phyloP scores from a whole-genome alignment of 2,329 filamentous ascomycete genomes.

The Aspergillus calidoustus region DNA sequence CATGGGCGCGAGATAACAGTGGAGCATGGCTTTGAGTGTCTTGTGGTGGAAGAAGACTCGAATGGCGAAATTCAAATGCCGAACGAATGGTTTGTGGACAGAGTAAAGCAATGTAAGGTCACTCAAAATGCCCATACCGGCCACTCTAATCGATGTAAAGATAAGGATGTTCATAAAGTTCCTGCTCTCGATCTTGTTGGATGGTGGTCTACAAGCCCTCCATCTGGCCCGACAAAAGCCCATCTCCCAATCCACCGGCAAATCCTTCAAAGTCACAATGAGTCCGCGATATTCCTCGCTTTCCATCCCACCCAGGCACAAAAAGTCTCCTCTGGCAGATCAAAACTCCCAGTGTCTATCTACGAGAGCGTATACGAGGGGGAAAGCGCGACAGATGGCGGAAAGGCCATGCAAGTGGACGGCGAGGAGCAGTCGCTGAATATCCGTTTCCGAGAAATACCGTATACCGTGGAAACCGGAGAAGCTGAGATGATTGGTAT shows the following conservation, averaged over 20 bases:
- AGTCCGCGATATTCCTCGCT: conserved; percentile 83
- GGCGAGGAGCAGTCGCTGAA: conserved; percentile 62
- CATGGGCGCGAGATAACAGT: conserved; percentile 88
- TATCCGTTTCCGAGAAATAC: conserved; percentile 79
- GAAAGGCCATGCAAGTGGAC: conserved; percentile 72
- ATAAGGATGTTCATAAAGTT: conserved; percentile 85
- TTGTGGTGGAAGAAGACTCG: conserved; percentile 51
- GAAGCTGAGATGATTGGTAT: conserved; percentile 98
- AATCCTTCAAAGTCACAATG: conserved; percentile 75
- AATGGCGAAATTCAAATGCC: conserved; percentile 68
- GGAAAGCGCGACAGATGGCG: conserved; percentile 63
- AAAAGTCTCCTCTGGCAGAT: conserved; percentile 63
- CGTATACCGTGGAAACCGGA: conserved; percentile 87
- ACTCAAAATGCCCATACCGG: neutral
- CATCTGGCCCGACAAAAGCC: conserved; percentile 69
- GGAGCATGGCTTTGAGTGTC: conserved; percentile 90
- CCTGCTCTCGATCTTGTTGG: conserved; percentile 85
- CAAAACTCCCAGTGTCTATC: conserved; percentile 85
- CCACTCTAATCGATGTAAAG: conserved; percentile 49
- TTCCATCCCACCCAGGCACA: conserved; percentile 73
- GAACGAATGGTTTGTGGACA: conserved; percentile 71
- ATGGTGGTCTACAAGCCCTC: conserved; percentile 82
- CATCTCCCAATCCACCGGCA: conserved; percentile 77
- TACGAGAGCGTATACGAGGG: conserved; percentile 84
- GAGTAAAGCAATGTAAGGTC: conserved; percentile 80